Evolutionary conservation across 2,329 filamentous ascomycete species (phyloP), one percentile per base, ranked within the genome.

Genomic region (Paraphaeosphaeria sporulosa): DNA sequence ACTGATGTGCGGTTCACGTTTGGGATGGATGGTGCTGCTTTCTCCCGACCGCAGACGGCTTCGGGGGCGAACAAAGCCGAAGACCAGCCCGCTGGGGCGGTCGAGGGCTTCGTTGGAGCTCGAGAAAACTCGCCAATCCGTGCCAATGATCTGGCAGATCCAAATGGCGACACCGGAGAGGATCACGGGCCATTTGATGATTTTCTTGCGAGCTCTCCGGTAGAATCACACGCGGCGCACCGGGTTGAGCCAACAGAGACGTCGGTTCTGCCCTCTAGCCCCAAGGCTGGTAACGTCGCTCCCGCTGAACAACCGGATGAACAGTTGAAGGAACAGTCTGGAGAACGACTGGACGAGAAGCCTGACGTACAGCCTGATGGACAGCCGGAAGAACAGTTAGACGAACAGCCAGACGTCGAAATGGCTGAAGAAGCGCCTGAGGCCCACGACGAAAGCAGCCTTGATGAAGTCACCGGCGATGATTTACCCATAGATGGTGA

Each of bases 1-100:
- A 76, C 74, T 2, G 74, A 76, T 46, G 64, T 78, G 8, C 64
- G 75, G 8, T 78, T 78, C 38, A 71, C 72, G 2, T 78, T 78
- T 46, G 75, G 75, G 4, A 64, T 75, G 51, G 75, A 78, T 62
- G 74, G 71, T 1, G 59, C 70, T 42, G 62, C 64, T 1, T 70
- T 68, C 46, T 74, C 69, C 9, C 65, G 67, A 13, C 66, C 60
- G 12, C 51, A 47, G 38, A 49, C 52, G 9, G n/a, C 52, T 12
- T 25, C 42, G 6, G 52, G 38, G 12, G 12, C 17, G 19, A 40
- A 36, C 2, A n/a, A 36, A 5, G 19, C 19, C 15, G 12, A 3
- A 5, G 25, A 36, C 36, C 27, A 15, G 17, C 5, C 42, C 23
- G 8, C 15, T 4, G 17, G 9, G 25, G 46, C 25, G 17, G 27